Percentiles rank a stretch among this genome's conserved stretches.
Evolutionary conservation across 2,329 filamentous ascomycete species (phyloP).

Genomic region (Colletotrichum falcatum): DNA sequence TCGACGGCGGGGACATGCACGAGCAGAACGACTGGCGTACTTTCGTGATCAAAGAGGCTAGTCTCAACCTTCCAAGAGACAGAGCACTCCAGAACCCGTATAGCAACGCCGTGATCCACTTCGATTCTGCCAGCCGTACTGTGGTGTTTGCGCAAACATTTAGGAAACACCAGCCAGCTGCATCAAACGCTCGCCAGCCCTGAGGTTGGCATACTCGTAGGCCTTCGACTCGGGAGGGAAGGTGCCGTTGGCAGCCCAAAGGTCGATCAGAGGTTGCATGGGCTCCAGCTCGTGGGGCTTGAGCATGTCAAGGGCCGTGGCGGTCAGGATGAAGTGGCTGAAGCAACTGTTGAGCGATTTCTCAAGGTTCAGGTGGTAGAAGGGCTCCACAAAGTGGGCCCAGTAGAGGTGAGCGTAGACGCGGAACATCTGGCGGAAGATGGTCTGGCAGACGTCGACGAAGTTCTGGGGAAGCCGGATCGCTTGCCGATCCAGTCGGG

Average conservation of each 20-base stretch:
- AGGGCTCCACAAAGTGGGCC: conserved; percentile 88
- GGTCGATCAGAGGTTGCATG: conserved; percentile 93
- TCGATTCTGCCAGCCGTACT: neutral
- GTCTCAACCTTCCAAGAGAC: neutral
- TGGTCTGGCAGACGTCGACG: conserved; percentile 88
- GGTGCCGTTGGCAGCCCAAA: conserved; percentile 90
- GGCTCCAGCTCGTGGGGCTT: conserved; percentile 92
- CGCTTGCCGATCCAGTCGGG: conserved; percentile 88
- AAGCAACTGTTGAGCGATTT: conserved; percentile 90
- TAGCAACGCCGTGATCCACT: neutral
- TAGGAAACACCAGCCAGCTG: conserved; percentile 56
- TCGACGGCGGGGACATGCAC: neutral
- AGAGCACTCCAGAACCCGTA: neutral
- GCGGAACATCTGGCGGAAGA: conserved; percentile 98
- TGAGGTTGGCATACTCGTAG: conserved; percentile 73
- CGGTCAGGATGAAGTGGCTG: conserved; percentile 84
- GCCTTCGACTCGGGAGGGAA: conserved; percentile 82
- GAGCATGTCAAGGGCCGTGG: conserved; percentile 85
- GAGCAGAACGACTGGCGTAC: neutral
- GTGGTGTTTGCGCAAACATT: neutral
- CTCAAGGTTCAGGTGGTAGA: conserved; percentile 84
- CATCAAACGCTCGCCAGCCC: conserved; percentile 69
- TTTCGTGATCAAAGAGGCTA: neutral
- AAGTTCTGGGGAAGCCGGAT: conserved; percentile 92
- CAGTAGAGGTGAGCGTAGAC: conserved; percentile 99